phyloP scores from a whole-genome alignment of 495 filamentous ascomycete genomes.

The Daldinia decipiens region DNA sequence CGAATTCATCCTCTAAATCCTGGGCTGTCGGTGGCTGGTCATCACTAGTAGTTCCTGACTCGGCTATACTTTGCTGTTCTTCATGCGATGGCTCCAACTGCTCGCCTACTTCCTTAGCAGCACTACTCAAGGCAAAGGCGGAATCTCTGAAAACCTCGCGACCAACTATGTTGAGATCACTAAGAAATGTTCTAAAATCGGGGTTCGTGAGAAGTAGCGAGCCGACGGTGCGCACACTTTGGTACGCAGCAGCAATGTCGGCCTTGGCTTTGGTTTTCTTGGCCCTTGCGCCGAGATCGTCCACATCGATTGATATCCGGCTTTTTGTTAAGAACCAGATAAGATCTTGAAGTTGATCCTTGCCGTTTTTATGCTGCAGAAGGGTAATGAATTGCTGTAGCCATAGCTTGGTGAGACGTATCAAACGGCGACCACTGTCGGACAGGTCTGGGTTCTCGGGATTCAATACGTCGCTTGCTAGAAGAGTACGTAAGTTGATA shows the following conservation, averaged over 20 bases:
- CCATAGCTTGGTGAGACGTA: conserved; percentile 76
- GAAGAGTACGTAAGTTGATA: conserved; percentile 80
- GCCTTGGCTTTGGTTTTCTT: conserved; percentile 74
- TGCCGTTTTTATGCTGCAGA: conserved; percentile 79
- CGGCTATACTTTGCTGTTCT: conserved; percentile 65
- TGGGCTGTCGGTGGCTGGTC: conserved; percentile 63
- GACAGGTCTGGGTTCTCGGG: conserved; percentile 79
- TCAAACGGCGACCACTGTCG: conserved; percentile 75
- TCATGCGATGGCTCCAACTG: conserved; percentile 72
- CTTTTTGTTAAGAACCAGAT: conserved; percentile 85
- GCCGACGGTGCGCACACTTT: conserved; percentile 84
- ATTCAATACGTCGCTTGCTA: conserved; percentile 81
- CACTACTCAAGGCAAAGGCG: conserved; percentile 76
- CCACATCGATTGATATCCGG: conserved; percentile 72
- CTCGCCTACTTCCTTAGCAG: conserved; percentile 76
- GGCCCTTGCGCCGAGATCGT: conserved; percentile 70
- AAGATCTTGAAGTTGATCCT: conserved; percentile 91
- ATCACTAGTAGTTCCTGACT: conserved; percentile 66
- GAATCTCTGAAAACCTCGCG: conserved; percentile 90
- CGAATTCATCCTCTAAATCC: conserved; percentile 69
- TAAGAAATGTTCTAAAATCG: conserved; percentile 87
- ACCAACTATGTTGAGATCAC: conserved; percentile 81
- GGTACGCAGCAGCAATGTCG: conserved; percentile 82
- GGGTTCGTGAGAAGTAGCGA: conserved; percentile 86
- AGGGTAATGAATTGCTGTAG: conserved; percentile 79